These are phyloP conservation scores for Cystofilobasidium macerans DNA, from an alignment of 768 basidiomycete genomes.

Conservation along the genomic window DNA sequence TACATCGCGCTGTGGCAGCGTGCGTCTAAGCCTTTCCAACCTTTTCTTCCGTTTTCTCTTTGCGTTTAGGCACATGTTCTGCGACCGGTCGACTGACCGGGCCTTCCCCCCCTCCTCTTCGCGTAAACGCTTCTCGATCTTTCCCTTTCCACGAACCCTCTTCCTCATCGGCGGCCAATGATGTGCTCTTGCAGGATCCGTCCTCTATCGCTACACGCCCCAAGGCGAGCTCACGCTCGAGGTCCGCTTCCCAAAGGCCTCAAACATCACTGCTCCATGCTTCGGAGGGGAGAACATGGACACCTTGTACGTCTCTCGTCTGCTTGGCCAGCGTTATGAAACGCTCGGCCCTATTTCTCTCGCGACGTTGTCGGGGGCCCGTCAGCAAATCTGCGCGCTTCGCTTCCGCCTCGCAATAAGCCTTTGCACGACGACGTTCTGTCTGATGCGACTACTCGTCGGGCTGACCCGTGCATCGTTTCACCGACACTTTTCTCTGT, in stretches of 20 bases:
- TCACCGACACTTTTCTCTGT: background rate
- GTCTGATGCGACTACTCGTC: too few species aligned
- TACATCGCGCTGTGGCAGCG: slow-evolving; percentile 20
- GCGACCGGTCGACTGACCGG: too few species aligned
- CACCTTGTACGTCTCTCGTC: background rate
- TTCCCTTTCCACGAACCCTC: too few species aligned
- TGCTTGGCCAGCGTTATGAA: too few species aligned
- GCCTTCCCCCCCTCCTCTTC: too few species aligned
- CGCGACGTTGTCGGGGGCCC: too few species aligned
- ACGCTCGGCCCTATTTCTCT: too few species aligned
- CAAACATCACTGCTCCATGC: slow-evolving; percentile 18
- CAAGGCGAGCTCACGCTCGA: slow-evolving; percentile 17
- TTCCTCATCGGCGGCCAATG: too few species aligned
- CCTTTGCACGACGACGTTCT: too few species aligned
- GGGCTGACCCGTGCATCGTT: background rate
- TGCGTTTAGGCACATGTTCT: background rate
- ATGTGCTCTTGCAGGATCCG: background rate
- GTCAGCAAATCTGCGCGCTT: too few species aligned
- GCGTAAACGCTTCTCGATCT: too few species aligned
- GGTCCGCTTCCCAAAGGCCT: slow-evolving; percentile 20
- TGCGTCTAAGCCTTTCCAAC: background rate
- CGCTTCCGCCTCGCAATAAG: too few species aligned
- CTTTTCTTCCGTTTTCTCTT: background rate
- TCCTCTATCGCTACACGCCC: slow-evolving; percentile 5
- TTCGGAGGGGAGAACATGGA: slow-evolving; percentile 19